These are phyloP conservation scores for Ceriops zippeliana DNA, from an alignment of 345 rosid species.

Conservation along the genomic window DNA sequence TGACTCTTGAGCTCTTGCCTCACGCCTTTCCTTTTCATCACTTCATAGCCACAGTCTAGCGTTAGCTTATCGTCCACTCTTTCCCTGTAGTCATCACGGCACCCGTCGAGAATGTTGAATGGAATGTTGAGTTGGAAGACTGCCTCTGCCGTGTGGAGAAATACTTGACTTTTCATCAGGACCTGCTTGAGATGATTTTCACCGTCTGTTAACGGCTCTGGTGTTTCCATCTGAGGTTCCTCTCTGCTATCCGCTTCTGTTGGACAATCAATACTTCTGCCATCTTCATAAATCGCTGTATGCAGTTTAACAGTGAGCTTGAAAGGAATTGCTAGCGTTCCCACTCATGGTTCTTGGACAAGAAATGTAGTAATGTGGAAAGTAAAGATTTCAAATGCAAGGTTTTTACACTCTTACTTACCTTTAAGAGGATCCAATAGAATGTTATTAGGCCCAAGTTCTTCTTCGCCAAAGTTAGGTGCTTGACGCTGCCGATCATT, in stretches of 20 bases:
- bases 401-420: slow-evolving; percentile 12
- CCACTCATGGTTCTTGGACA: too few relatives aligned
- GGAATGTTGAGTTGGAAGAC: slow-evolving; percentile 75
- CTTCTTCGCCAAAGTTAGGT: slow-evolving; percentile 15
- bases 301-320: slow-evolving; percentile 13
- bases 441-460: slow-evolving; percentile 12
- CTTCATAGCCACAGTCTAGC: slow-evolving; percentile 73
- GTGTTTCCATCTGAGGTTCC: slow-evolving; percentile 16
- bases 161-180: slow-evolving; percentile 54
- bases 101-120: slow-evolving; percentile 20
- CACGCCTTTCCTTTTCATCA: slow-evolving; percentile 77
- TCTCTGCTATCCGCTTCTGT: slow-evolving; percentile 23
- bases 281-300: slow-evolving; percentile 40
- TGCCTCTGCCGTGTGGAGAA: slow-evolving; percentile 71
- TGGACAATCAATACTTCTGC: background rate
- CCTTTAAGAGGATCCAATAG: slow-evolving; percentile 22
- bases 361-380: background rate
- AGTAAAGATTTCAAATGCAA: slow-evolving; percentile 1
- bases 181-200: slow-evolving; percentile 63
- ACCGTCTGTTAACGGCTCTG: slow-evolving; percentile 49
- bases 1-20: slow-evolving; percentile 63
- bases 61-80: slow-evolving; percentile 45
- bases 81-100: slow-evolving; percentile 28
- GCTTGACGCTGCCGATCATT: slow-evolving; percentile 32
- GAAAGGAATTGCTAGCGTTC: background rate